Percentiles rank a stretch among this genome's conserved stretches.
Evolutionary conservation across 2,329 filamentous ascomycete genomes (phyloP).

Genomic region (Curvularia lunata): DNA sequence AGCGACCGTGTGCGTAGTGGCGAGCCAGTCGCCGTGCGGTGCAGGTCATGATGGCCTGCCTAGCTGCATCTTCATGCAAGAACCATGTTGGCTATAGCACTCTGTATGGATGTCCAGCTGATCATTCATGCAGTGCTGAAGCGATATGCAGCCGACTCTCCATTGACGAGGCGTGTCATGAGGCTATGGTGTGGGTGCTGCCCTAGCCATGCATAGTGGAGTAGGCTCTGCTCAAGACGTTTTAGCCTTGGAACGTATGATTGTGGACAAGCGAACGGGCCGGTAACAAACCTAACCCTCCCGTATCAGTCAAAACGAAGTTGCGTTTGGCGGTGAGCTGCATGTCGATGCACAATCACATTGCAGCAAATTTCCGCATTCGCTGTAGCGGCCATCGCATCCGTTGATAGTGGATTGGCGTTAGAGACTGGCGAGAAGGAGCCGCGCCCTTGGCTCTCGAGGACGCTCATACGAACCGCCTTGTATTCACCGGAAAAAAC

Average conservation of each 20-base stretch:
- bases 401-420: constrained; percentile 1
- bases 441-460: constrained; percentile 12
- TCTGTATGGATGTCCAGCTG: constrained; percentile 10
- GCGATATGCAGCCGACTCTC: constrained; percentile 16
- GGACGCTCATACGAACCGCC: constrained; percentile 5
- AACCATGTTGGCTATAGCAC: constrained; percentile 12
- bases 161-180: constrained; percentile 18
- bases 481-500: constrained; percentile 20
- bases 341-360: constrained; percentile 7
- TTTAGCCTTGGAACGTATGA: constrained; percentile 14
- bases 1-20: constrained; percentile 6
- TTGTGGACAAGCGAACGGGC: constrained; percentile 18
- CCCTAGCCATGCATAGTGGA: constrained; percentile 19
- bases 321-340: constrained; percentile 15
- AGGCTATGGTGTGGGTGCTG: constrained; percentile 11
- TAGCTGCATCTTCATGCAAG: constrained; percentile 21
- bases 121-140: constrained; percentile 13
- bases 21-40: constrained; percentile 11
- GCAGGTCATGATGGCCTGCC: constrained; percentile 9
- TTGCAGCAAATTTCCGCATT: constrained; percentile 3
- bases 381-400: neutral
- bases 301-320: constrained; percentile 8
- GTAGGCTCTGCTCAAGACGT: constrained; percentile 10
- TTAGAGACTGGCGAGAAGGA: constrained; percentile 8
- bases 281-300: constrained; percentile 11